phyloP scores from a whole-genome alignment of 129 eudicot species.

The Kitagawia praeruptora region DNA sequence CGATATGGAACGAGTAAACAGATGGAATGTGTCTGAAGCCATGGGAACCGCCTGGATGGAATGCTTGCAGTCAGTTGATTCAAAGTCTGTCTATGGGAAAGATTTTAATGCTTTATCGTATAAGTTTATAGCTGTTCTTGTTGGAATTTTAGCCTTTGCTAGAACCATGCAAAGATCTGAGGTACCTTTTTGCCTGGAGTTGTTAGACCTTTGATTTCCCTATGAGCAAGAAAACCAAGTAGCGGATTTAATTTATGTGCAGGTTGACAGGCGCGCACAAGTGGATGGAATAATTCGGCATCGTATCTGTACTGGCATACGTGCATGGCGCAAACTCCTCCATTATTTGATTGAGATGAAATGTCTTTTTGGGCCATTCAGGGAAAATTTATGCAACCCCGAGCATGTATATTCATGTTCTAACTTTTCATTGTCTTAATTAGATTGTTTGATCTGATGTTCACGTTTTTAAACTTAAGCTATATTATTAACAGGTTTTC shows the following conservation, averaged over 20 bases:
- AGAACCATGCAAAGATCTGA: constrained; percentile 93
- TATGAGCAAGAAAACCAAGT: background rate
- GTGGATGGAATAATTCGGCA: constrained; percentile 65
- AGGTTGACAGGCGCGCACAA: constrained; percentile 89
- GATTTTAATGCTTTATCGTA: constrained; percentile 81
- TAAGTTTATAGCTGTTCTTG: constrained; percentile 87
- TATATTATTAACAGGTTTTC: constrained; percentile 38
- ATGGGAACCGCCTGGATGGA: constrained; percentile 98
- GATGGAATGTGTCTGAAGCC: constrained; percentile 95
- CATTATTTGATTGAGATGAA: constrained; percentile 74
- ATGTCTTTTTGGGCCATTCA: constrained; percentile 89
- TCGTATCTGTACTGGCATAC: constrained; percentile 67
- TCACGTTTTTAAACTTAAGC: constrained; percentile 4
- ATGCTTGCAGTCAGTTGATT: constrained; percentile 79
- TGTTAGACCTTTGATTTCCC: background rate
- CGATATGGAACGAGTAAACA: constrained; percentile 81
- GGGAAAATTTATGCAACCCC: constrained; percentile 54
- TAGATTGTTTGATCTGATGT: background rate
- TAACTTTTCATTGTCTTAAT: constrained; percentile 11
- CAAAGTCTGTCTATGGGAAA: constrained; percentile 72
- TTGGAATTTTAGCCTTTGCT: constrained; percentile 90
- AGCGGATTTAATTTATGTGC: constrained; percentile 11
- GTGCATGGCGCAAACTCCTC: constrained; percentile 93
- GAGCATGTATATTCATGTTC: constrained; percentile 45
- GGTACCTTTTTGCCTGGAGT: constrained; percentile 35